Percentiles rank a stretch among this genome's conserved stretches.
Conservation (phyloP, 352 stramenopile genomes). For the Pseudoperonospora humuli region DNA sequence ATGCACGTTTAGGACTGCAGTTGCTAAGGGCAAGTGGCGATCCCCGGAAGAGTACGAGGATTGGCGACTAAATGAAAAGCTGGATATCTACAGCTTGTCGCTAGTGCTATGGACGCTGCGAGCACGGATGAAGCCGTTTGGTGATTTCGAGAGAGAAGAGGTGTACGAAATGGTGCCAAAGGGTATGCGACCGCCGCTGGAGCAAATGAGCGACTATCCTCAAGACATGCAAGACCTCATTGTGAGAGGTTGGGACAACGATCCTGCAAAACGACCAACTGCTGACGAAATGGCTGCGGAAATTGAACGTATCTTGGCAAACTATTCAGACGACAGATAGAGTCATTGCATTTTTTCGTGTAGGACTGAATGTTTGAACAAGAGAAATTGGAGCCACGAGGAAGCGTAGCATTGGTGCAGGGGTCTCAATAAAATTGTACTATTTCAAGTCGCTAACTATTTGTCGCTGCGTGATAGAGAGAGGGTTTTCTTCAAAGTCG, state of each 20-base stretch:
- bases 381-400: not conserved
- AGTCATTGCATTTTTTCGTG: not conserved
- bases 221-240: slow-evolving; percentile 60
- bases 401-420: not conserved
- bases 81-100: slow-evolving; percentile 67
- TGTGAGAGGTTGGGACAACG: slow-evolving; percentile 37
- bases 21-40: slow-evolving; percentile 76
- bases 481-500: slow-evolving; percentile 11
- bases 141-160: slow-evolving; percentile 30
- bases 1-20: slow-evolving; percentile 51
- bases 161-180: slow-evolving; percentile 49
- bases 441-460: too few species aligned
- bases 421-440: slow-evolving; percentile 15
- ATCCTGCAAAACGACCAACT: slow-evolving; percentile 42
- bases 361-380: not conserved
- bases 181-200: slow-evolving; percentile 35
- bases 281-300: slow-evolving; percentile 36
- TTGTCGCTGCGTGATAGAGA: slow-evolving; percentile 1
- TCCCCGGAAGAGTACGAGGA: slow-evolving; percentile 63
- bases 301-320: slow-evolving; percentile 45
- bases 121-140: slow-evolving; percentile 40
- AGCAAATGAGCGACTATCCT: slow-evolving; percentile 51
- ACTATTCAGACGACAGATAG: slow-evolving; percentile 21
- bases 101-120: slow-evolving; percentile 59
- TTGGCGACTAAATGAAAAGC: slow-evolving; percentile 39